phyloP scores from a whole-genome alignment of 495 filamentous ascomycete genomes.

The Aspergillus avenaceus region DNA sequence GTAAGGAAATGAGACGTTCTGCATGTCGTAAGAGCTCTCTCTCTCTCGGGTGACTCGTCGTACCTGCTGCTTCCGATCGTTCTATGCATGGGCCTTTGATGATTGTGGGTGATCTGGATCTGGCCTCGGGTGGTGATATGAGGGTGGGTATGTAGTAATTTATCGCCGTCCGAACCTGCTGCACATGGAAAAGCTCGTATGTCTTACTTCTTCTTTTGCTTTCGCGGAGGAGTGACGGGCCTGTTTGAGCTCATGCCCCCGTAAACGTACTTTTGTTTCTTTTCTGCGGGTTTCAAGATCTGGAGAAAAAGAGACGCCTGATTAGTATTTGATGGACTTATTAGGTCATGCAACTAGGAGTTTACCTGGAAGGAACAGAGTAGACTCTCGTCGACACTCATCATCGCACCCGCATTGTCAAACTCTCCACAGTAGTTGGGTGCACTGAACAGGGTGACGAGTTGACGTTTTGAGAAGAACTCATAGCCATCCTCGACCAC shows the following conservation, averaged over 20 bases:
- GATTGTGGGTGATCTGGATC: not conserved
- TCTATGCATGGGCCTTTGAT: slow-evolving; percentile 2
- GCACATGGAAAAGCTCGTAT: slow-evolving; percentile 79
- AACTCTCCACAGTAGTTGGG: slow-evolving; percentile 99
- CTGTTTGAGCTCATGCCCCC: slow-evolving; percentile 82
- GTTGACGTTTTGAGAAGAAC: slow-evolving; percentile 97
- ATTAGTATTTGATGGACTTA: too few species aligned
- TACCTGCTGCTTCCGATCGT: slow-evolving; percentile 18
- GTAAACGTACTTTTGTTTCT: slow-evolving; percentile 99
- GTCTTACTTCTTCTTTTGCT: slow-evolving; percentile 81
- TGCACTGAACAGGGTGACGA: slow-evolving; percentile 96
- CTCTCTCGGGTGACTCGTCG: slow-evolving; percentile 11
- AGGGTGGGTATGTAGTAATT: slow-evolving; percentile 31
- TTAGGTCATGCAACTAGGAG: slow-evolving; percentile 6
- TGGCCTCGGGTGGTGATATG: slow-evolving; percentile 3
- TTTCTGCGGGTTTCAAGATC: slow-evolving; percentile 99
- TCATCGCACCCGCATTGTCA: slow-evolving; percentile 99
- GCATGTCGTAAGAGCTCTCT: slow-evolving; percentile 15
- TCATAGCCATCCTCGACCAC: slow-evolving; percentile 99
- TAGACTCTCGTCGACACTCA: slow-evolving; percentile 99
- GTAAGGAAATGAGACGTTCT: slow-evolving; percentile 17
- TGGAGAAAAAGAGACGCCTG: slow-evolving; percentile 30
- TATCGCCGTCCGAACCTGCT: slow-evolving; percentile 98
- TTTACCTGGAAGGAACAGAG: slow-evolving; percentile 97
- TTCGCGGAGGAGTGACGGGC: slow-evolving; percentile 86